Evolutionary conservation across 2,329 filamentous ascomycete genomes (phyloP).

Genomic region (Colletotrichum agaves): DNA sequence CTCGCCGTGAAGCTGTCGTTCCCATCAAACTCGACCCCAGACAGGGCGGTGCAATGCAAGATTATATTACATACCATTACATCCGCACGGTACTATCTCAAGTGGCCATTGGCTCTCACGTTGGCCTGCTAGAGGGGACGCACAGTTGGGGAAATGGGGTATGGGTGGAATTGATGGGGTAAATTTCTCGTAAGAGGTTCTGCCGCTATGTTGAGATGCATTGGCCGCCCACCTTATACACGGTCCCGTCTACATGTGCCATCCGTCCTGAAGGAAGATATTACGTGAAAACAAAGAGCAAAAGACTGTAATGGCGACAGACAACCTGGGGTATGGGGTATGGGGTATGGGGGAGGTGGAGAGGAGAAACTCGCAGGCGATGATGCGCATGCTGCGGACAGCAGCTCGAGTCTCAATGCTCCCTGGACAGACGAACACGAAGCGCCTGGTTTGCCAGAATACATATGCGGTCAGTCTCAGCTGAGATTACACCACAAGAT

Average conservation of each 20-base stretch:
- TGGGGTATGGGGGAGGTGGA: slow-evolving; percentile 8
- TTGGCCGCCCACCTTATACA: slow-evolving; percentile 6
- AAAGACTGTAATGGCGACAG: neutral
- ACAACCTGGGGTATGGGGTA: slow-evolving; percentile 25
- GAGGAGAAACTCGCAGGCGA: neutral
- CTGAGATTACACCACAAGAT: neutral
- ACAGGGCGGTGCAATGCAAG: slow-evolving; percentile 15
- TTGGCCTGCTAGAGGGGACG: slow-evolving; percentile 4
- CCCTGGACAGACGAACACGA: too few relatives aligned
- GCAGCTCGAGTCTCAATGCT: too few relatives aligned
- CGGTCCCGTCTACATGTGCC: neutral
- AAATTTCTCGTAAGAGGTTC: slow-evolving; percentile 34
- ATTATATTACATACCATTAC: neutral
- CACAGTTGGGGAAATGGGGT: slow-evolving; percentile 26
- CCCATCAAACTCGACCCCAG: neutral
- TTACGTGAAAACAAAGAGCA: slow-evolving; percentile 7
- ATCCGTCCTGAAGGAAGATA: neutral
- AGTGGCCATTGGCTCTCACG: neutral
- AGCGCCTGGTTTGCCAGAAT: too few relatives aligned
- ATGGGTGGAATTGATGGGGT: slow-evolving; percentile 14
- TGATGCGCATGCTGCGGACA: slow-evolving; percentile 11
- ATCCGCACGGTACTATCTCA: neutral
- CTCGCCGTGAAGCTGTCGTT: neutral
- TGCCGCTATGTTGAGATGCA: slow-evolving; percentile 14
- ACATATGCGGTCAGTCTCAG: neutral